Conservation (phyloP, 345 rosid genomes). For the Punica granatum region DNA sequence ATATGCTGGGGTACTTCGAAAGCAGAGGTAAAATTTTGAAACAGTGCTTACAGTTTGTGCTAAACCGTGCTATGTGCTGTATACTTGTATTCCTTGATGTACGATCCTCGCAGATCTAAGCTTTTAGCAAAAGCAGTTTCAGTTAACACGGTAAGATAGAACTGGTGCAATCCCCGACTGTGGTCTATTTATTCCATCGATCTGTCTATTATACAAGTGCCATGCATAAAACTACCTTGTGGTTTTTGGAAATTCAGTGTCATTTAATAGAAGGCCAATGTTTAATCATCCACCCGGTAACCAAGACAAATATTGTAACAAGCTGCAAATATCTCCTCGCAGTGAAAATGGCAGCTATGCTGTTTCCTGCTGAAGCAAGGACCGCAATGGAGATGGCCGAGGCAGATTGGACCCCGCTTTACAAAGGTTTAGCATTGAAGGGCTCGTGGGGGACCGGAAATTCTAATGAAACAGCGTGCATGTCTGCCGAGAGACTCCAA, state of each 20-base stretch:
- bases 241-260: too few species aligned
- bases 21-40: slow-evolving; percentile 26
- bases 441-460: slow-evolving; percentile 13
- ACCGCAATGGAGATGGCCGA: slow-evolving; percentile 38
- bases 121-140: not conserved
- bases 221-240: too few species aligned
- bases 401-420: slow-evolving; percentile 20
- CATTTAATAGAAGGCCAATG: too few species aligned
- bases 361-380: slow-evolving; percentile 41
- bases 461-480: slow-evolving; percentile 23
- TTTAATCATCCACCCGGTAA: too few species aligned
- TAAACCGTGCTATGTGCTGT: too few species aligned
- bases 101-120: not conserved
- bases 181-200: too few species aligned
- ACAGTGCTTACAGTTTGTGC: not conserved
- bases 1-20: slow-evolving; percentile 31
- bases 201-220: too few species aligned
- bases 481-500: slow-evolving; percentile 15
- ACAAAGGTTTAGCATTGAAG: slow-evolving; percentile 12
- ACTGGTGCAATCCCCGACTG: not conserved
- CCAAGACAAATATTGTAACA: too few species aligned
- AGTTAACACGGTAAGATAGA: too few species aligned
- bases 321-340: slow-evolving; percentile 12
- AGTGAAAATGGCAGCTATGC: slow-evolving; percentile 34
- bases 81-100: not conserved